Evolutionary conservation across 495 filamentous ascomycete genomes (phyloP).

Genomic region (Talaromyces borbonicus): DNA sequence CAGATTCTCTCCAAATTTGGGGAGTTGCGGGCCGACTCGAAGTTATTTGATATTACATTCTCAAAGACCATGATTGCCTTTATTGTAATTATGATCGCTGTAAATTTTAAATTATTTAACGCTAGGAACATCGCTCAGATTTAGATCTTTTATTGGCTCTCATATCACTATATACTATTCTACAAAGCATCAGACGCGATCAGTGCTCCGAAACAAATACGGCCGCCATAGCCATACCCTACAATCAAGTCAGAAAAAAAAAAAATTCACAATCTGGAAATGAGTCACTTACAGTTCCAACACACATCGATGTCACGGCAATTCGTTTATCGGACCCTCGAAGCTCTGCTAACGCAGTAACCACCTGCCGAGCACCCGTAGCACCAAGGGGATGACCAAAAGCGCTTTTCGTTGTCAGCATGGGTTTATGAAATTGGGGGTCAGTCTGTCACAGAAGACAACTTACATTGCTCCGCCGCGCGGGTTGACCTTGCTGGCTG

Average conservation of each 20-base stretch:
- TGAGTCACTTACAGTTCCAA: slow-evolving; percentile 52
- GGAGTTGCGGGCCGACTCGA: neutral
- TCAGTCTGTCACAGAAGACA: neutral
- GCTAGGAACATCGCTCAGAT: too few species aligned
- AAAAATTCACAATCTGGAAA: neutral
- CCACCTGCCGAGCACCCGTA: slow-evolving; percentile 72
- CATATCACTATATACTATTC: slow-evolving; percentile 1
- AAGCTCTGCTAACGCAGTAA: slow-evolving; percentile 73
- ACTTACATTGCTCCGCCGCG: slow-evolving; percentile 64
- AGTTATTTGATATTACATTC: neutral
- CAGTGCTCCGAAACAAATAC: slow-evolving; percentile 39
- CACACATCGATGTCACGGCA: slow-evolving; percentile 77
- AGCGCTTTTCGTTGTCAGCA: slow-evolving; percentile 32
- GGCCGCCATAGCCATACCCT: slow-evolving; percentile 48
- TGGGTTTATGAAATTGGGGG: too few species aligned
- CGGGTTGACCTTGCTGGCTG: slow-evolving; percentile 80
- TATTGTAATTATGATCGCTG: neutral
- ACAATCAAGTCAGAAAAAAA: neutral
- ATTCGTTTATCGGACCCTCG: slow-evolving; percentile 70
- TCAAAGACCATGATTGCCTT: neutral
- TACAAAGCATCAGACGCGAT: neutral
- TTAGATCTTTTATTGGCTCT: too few species aligned
- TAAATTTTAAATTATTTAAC: neutral
- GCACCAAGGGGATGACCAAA: slow-evolving; percentile 74
- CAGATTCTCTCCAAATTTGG: too few species aligned